phyloP scores from a whole-genome alignment of 257 asterid genomes.

The Mentha longifolia region DNA sequence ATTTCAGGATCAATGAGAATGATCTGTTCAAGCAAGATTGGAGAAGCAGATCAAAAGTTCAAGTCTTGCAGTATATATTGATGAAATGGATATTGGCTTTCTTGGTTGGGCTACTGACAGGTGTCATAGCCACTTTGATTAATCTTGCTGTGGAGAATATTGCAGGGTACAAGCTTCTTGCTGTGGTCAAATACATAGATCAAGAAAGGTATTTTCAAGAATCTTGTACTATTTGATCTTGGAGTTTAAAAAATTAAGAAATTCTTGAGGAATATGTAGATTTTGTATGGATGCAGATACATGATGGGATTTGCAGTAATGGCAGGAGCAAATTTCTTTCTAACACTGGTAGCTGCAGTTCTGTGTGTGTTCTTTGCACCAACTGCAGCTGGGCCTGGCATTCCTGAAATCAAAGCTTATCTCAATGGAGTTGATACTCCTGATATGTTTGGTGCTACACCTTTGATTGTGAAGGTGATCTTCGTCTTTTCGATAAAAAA shows the following conservation, averaged over 20 bases:
- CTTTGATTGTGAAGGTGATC: slow-evolving; percentile 75
- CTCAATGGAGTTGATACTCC: slow-evolving; percentile 92
- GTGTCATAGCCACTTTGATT: slow-evolving; percentile 73
- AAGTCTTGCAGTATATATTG: slow-evolving; percentile 75
- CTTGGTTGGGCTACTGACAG: slow-evolving; percentile 87
- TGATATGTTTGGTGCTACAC: slow-evolving; percentile 83
- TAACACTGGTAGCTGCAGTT: slow-evolving; percentile 68
- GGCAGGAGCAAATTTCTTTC: slow-evolving; percentile 65
- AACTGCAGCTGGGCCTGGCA: slow-evolving; percentile 95
- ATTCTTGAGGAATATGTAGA: neutral
- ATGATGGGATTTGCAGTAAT: slow-evolving; percentile 61
- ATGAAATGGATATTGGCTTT: slow-evolving; percentile 82
- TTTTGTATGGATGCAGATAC: slow-evolving; percentile 58
- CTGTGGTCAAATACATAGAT: slow-evolving; percentile 63
- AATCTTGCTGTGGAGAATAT: slow-evolving; percentile 88
- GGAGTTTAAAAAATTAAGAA: too few species aligned
- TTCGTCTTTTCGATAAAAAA: neutral
- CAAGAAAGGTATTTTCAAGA: slow-evolving; percentile 57
- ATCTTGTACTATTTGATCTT: neutral
- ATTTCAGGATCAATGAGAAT: slow-evolving; percentile 79
- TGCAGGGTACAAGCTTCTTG: slow-evolving; percentile 79
- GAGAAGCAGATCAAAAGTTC: slow-evolving; percentile 84
- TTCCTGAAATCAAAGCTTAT: slow-evolving; percentile 91
- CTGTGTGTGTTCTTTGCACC: slow-evolving; percentile 86
- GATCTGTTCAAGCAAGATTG: slow-evolving; percentile 97